These are phyloP conservation scores for Aspergillus indologenus DNA, from an alignment of 495 filamentous ascomycete species.

Conservation along the genomic window DNA sequence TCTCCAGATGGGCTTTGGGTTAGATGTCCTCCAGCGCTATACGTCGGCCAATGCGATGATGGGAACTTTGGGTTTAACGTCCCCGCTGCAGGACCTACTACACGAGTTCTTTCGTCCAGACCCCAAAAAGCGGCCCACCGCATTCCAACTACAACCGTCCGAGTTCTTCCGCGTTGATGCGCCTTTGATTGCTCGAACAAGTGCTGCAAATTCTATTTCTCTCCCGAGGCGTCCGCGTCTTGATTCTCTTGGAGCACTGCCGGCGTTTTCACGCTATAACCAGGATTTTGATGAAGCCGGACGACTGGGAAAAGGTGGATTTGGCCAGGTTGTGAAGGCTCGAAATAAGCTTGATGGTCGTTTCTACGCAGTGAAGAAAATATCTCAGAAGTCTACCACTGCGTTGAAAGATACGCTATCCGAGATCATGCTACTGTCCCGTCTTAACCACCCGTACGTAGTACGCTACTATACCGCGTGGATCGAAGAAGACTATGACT, in stretches of 20 bases:
- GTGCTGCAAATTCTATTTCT: slow-evolving; percentile 40
- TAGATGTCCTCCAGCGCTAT: slow-evolving; percentile 70
- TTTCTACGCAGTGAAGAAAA: slow-evolving; percentile 95
- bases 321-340: slow-evolving; percentile 95
- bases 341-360: slow-evolving; percentile 90
- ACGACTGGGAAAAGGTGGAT: slow-evolving; percentile 86
- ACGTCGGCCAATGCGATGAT: slow-evolving; percentile 70
- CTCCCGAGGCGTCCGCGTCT: slow-evolving; percentile 41
- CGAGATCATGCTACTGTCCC: slow-evolving; percentile 85
- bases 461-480: slow-evolving; percentile 95
- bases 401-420: slow-evolving; percentile 83
- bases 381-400: slow-evolving; percentile 73
- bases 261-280: slow-evolving; percentile 65
- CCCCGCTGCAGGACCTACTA: slow-evolving; percentile 73
- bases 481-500: slow-evolving; percentile 71
- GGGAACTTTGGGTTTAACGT: slow-evolving; percentile 62
- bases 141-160: slow-evolving; percentile 84
- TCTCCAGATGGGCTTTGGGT: slow-evolving; percentile 91
- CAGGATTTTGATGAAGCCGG: slow-evolving; percentile 90
- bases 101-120: slow-evolving; percentile 78
- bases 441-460: slow-evolving; percentile 91
- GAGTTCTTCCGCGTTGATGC: slow-evolving; percentile 73
- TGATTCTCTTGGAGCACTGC: slow-evolving; percentile 42
- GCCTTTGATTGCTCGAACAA: slow-evolving; percentile 40
- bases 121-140: slow-evolving; percentile 77